phyloP scores from a whole-genome alignment of 306 rosid species.

The Lupinus albus region DNA sequence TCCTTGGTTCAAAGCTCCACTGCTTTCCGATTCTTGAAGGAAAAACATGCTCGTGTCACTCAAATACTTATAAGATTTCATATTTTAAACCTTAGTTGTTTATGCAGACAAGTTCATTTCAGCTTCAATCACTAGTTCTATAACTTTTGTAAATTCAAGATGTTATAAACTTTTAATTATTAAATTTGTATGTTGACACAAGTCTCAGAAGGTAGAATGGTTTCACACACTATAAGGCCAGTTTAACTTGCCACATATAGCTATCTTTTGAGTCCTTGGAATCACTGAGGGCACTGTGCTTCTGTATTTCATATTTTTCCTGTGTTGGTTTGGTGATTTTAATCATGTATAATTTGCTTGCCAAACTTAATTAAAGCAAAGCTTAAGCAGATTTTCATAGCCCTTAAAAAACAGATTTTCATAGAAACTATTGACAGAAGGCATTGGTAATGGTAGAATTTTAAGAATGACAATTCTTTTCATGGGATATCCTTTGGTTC shows the following conservation, averaged over 20 bases:
- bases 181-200: background rate
- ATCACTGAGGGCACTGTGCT: background rate
- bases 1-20: conserved; percentile 6
- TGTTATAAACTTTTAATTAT: background rate
- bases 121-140: conserved; percentile 12
- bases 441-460: background rate
- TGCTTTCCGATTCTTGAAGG: conserved; percentile 5
- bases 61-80: background rate
- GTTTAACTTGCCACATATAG: background rate
- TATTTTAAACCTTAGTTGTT: conserved; percentile 24
- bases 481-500: conserved; percentile 8
- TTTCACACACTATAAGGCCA: conserved; percentile 4
- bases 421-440: conserved; percentile 20
- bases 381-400: conserved; percentile 19
- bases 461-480: conserved; percentile 2
- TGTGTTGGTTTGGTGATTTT: conserved; percentile 9
- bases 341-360: conserved; percentile 18
- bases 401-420: conserved; percentile 8
- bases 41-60: conserved; percentile 4
- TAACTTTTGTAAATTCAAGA: conserved; percentile 14
- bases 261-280: conserved; percentile 1
- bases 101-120: conserved; percentile 3
- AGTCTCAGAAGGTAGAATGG: conserved; percentile 9
- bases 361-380: background rate
- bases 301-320: conserved; percentile 5